phyloP scores from a whole-genome alignment of 208 protist species.

The Wallacemonas sp. region DNA sequence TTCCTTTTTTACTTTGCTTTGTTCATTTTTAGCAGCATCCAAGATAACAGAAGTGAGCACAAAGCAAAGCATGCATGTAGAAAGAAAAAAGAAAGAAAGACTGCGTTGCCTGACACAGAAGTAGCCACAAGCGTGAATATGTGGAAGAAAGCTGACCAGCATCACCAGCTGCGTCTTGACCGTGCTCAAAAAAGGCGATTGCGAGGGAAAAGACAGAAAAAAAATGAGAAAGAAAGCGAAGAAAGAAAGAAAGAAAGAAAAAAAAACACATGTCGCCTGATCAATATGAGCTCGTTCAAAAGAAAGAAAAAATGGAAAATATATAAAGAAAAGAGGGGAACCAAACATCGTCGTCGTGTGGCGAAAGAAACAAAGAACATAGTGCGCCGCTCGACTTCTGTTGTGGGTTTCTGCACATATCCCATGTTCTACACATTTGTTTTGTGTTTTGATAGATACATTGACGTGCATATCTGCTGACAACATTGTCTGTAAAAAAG shows the following conservation, averaged over 20 bases:
- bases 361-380: too few relatives aligned
- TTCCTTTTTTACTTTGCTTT: slow-evolving; percentile 15
- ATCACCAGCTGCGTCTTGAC: too few relatives aligned
- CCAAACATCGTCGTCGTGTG: slow-evolving; percentile 5
- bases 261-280: slow-evolving; percentile 3
- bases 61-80: slow-evolving; percentile 11
- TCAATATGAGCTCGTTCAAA: neutral
- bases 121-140: too few relatives aligned
- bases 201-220: slow-evolving; percentile 16
- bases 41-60: neutral
- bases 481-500: too few relatives aligned
- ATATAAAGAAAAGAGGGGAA: slow-evolving; percentile 15
- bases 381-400: too few relatives aligned
- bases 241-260: slow-evolving; percentile 13
- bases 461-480: too few relatives aligned
- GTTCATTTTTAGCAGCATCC: neutral
- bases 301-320: slow-evolving; percentile 21
- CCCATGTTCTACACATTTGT: neutral
- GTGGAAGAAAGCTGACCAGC: too few relatives aligned
- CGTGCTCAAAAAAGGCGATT: too few relatives aligned
- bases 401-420: neutral
- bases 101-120: too few relatives aligned
- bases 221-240: slow-evolving; percentile 18
- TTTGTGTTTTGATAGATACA: neutral
- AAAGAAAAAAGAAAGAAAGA: slow-evolving; percentile 16